Percentiles rank a stretch among this genome's conserved stretches.
phyloP scores from a whole-genome alignment of 1,139 yeast species.

The Kluyveromyces sp. region DNA sequence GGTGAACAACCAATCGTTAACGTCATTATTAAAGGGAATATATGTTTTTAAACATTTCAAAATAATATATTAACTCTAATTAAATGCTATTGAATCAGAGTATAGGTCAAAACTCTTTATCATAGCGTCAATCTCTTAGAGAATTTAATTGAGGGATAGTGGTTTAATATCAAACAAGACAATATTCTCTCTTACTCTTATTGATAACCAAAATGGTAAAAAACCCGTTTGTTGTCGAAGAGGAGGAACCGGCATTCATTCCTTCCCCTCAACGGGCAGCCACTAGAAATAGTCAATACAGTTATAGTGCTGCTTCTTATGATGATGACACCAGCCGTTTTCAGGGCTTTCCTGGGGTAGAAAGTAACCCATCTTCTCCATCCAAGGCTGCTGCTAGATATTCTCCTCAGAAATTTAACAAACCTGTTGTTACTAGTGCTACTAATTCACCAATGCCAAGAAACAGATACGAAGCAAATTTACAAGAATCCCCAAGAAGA shows the following conservation, averaged over 20 bases:
- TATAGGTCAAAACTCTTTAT: no score
- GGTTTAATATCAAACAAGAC: no score
- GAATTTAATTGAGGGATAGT: no score
- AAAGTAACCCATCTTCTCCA: slow-evolving; percentile 27
- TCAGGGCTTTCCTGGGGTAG: slow-evolving; percentile 25
- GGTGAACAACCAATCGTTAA: no score
- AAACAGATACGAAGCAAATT: slow-evolving; percentile 41
- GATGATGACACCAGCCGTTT: slow-evolving; percentile 20
- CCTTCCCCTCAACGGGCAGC: slow-evolving; percentile 19
- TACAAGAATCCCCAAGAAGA: slow-evolving; percentile 61
- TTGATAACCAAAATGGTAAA: slow-evolving; percentile 17
- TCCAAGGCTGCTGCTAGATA: slow-evolving; percentile 38
- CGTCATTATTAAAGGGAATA: no score
- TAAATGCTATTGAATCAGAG: no score
- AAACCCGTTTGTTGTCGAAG: slow-evolving; percentile 29
- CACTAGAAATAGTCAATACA: slow-evolving; percentile 9
- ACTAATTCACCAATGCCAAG: slow-evolving; percentile 26
- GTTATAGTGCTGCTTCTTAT: slow-evolving; percentile 11
- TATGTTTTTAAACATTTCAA: no score
- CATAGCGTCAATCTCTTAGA: no score
- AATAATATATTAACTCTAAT: no score
- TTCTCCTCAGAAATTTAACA: slow-evolving; percentile 30
- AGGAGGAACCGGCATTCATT: slow-evolving; percentile 22
- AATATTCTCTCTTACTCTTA: no score
- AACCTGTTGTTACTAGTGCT: slow-evolving; percentile 26